Evolutionary conservation across 108 stramenopile genomes (phyloP), one percentile per base, ranked within the genome.

Genomic region (Nitzschia sp.): DNA sequence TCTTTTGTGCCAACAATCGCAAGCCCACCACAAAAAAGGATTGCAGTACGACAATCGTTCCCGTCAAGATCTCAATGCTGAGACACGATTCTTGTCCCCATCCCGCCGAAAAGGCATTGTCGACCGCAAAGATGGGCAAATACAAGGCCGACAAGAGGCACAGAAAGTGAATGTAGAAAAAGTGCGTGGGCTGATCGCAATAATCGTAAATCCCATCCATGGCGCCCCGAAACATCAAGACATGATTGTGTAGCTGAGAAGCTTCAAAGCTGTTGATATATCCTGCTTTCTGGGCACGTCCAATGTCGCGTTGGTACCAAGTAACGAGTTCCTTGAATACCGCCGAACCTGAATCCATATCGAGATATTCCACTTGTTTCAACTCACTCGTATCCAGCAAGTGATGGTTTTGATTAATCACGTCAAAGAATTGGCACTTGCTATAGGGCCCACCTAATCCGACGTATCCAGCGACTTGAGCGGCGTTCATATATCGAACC

Each of bases 111-210:
- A 9, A 41, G 38, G 38, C 38, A 13, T 41, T 41, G 13, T 13
- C 13, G 16, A 83, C 46, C 0, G 82, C 75, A 54, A 77, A 80
- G 3, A 83, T 63, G 27, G 82, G 82, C 46, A 79, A 53, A 54
- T 77, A 83, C 13, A 79, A 41, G 9, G 67, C 66, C 13, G 78
- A 75, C 22, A 83, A 58, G 34, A 83, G 41, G 0, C 60, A 47
- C 34, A 79, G 45, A 66, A 83, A 83, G 65, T 83, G 82, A 38
- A 79, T 50, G 65, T 79, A 79, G 54, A 79, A 83, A 53, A 83
- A 83, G 15, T 63, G 78, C 19, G 72, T 60, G 28, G 82, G 78
- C 25, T 63, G 77, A 46, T 79, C 75, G 3, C 46, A 53, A 45
- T 50, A 66, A 54, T 72, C 72, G 30, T 77, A 83, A 16, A 80